Evolutionary conservation across 2,329 filamentous ascomycete genomes (phyloP).

Genomic region (Ophiostoma perfectum): DNA sequence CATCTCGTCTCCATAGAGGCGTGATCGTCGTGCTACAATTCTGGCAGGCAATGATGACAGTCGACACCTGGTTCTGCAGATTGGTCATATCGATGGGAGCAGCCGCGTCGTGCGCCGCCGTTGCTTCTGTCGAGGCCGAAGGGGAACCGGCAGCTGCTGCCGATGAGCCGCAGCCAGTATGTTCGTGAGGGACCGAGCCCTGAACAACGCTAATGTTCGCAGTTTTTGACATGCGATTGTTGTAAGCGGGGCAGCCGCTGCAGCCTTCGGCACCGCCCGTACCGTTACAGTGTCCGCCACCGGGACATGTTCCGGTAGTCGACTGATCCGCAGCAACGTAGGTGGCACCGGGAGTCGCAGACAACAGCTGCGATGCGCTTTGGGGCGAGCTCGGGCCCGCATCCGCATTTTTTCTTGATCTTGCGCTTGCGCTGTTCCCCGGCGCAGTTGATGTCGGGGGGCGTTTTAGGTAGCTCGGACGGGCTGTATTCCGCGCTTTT

Average conservation of each 20-base stretch:
- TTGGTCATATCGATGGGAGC: conserved; percentile 48
- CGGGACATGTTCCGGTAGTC: conserved; percentile 82
- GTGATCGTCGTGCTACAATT: conserved; percentile 97
- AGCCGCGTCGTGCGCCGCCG: conserved; percentile 31
- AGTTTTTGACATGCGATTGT: conserved; percentile 89
- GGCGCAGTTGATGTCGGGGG: conserved; percentile 49
- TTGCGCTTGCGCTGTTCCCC: conserved; percentile 28
- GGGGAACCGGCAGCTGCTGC: neutral
- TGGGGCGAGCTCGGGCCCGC: conserved; percentile 36
- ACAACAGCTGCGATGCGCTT: conserved; percentile 37
- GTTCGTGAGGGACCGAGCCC: conserved; percentile 15
- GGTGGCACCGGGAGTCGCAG: conserved; percentile 51
- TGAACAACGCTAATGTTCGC: conserved; percentile 62
- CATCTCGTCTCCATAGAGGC: conserved; percentile 89
- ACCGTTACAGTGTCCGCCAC: conserved; percentile 90
- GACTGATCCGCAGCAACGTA: conserved; percentile 74
- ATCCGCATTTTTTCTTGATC: conserved; percentile 40
- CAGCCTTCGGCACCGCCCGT: conserved; percentile 94
- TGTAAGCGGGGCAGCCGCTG: conserved; percentile 92
- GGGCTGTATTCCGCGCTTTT: conserved; percentile 85
- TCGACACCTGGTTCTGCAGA: conserved; percentile 45
- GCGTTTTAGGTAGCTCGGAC: conserved; percentile 85
- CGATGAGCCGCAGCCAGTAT: conserved; percentile 6
- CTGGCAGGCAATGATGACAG: conserved; percentile 83
- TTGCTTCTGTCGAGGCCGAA: neutral